Evolutionary conservation across 2,329 filamentous ascomycete genomes (phyloP), one percentile per base, ranked within the genome.

Genomic region (Neospermospora avenae): DNA sequence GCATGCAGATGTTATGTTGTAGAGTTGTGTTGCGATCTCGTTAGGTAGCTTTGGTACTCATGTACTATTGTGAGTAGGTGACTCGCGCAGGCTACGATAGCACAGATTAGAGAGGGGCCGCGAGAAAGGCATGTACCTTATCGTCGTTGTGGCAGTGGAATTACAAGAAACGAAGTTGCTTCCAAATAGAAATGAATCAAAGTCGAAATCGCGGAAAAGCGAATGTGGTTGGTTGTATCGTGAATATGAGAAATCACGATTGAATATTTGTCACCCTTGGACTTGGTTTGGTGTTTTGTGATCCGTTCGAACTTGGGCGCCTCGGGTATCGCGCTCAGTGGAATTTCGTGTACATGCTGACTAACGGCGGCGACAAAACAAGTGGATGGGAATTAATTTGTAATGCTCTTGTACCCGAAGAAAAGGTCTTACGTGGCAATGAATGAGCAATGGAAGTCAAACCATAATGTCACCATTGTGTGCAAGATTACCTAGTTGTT

Each of bases 1-100:
- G 63, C 67, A 70, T 70, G 69, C 68, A 71, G 67, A 49, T 51
- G 61, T 63, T 57, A 55, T 55, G 54, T 59, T 44, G 44, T 35
- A 10, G 46, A 49, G 16, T 10, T 35, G 61, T 57, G 59, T 55
- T 63, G 64, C 56, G 62, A 53, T 49, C 59, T 59, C 58, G 3
- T 16, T 34, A n/a, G n/a, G n/a, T 49, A 18, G 42, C 6, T 45
- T 11, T 45, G 42, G 52, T 57, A 20, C 58, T 64, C 56, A 58
- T 16, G n/a, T 42, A n/a, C 39, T 10, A n/a, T 42, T n/a, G 37
- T 11, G 11, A 42, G 39, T n/a, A 16, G 39, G 11, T 39, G 13
- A 39, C 4, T 39, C 55, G 49, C 58, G 51, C 51, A 58, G 56
- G 52, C 57, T 57, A 62, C 52, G 51, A 55, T 25, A 58, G 58